phyloP scores from a whole-genome alignment of 2,329 filamentous ascomycete genomes.

The Sclerotinia borealis region DNA sequence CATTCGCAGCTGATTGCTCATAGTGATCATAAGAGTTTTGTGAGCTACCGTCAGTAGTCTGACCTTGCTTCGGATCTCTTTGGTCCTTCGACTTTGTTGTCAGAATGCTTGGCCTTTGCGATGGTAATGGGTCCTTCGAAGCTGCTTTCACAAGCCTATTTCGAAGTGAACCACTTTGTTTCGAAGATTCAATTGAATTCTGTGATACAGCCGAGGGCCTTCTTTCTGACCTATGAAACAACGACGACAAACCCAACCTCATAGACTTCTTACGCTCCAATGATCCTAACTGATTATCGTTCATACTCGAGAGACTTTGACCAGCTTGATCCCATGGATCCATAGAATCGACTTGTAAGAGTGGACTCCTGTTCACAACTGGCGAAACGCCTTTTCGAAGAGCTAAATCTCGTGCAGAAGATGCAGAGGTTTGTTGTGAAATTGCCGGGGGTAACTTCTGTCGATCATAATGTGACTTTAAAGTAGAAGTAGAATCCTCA shows the following conservation, averaged over 20 bases:
- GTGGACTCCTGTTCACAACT: conserved; percentile 25
- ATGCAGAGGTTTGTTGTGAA: conserved; percentile 40
- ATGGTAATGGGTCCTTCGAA: conserved; percentile 28
- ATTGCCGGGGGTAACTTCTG: conserved; percentile 36
- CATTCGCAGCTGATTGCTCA: conserved; percentile 21
- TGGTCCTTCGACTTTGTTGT: conserved; percentile 21
- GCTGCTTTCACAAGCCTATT: conserved; percentile 23
- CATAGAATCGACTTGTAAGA: conserved; percentile 23
- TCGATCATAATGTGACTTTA: conserved; percentile 42
- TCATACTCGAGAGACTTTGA: not conserved
- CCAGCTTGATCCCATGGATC: conserved; percentile 7
- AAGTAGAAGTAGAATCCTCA: conserved; percentile 39
- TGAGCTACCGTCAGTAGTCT: not conserved
- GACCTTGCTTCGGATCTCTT: not conserved
- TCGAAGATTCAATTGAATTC: conserved; percentile 11
- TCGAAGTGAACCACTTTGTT: conserved; percentile 13
- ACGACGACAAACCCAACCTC: conserved; percentile 27
- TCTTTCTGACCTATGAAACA: conserved; percentile 27
- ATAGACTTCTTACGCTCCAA: conserved; percentile 27
- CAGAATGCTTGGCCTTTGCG: conserved; percentile 22
- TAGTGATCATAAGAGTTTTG: conserved; percentile 25
- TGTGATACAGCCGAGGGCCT: conserved; percentile 13
- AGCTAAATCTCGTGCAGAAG: conserved; percentile 35
- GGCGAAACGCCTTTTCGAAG: conserved; percentile 34
- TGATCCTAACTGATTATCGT: not conserved